These are phyloP conservation scores for Trichophyton benhamiae DNA, from an alignment of 2,329 filamentous ascomycete genomes.

Conservation along the genomic window DNA sequence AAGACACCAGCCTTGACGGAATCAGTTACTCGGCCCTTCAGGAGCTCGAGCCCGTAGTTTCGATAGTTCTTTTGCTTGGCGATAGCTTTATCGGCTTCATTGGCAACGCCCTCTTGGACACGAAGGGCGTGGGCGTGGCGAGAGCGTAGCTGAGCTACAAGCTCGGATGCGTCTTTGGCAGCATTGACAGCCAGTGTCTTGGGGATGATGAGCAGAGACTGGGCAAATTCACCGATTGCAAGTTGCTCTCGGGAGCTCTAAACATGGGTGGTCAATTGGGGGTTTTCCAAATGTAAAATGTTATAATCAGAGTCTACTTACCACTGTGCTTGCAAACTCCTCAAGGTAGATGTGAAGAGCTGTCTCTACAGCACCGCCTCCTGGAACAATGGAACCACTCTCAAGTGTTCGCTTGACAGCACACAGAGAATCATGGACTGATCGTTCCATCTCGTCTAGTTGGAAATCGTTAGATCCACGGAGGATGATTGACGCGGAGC, in stretches of 20 bases:
- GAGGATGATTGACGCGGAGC: constrained; percentile 88
- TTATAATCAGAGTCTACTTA: constrained; percentile 27
- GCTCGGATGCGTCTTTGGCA: constrained; percentile 88
- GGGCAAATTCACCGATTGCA: constrained; percentile 93
- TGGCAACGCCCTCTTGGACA: constrained; percentile 64
- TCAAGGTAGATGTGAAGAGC: constrained; percentile 97
- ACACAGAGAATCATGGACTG: constrained; percentile 89
- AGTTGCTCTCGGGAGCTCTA: constrained; percentile 87
- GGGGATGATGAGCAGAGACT: constrained; percentile 84
- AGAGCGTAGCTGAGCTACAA: constrained; percentile 88
- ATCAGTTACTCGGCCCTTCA: constrained; percentile 81
- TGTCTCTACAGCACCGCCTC: constrained; percentile 95
- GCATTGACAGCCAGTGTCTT: constrained; percentile 96
- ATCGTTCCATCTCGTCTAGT: constrained; percentile 98
- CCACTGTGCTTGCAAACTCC: constrained; percentile 94
- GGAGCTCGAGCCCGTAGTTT: constrained; percentile 91
- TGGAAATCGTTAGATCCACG: constrained; percentile 92
- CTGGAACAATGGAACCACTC: constrained; percentile 91
- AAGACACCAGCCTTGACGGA: constrained; percentile 88
- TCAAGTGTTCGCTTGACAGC: constrained; percentile 96
- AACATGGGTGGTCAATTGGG: not conserved
- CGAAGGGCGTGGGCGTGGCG: constrained; percentile 90
- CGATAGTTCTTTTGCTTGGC: constrained; percentile 95
- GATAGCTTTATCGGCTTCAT: constrained; percentile 74
- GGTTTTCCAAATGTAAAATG: not conserved